phyloP scores from a whole-genome alignment of 2,329 filamentous ascomycete genomes.

The Colletotrichum costaricense region DNA sequence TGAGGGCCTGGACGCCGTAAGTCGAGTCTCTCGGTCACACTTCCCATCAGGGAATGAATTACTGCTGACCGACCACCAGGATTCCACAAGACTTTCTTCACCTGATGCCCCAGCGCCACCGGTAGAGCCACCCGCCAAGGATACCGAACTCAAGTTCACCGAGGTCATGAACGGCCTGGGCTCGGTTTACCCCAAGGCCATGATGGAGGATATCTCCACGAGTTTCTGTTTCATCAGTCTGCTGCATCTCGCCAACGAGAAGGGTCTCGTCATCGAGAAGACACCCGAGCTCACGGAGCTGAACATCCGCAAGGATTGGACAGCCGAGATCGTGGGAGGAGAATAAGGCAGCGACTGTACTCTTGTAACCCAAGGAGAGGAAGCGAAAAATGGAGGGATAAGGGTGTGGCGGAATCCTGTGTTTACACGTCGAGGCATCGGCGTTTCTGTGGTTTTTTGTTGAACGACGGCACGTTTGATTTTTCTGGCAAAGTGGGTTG shows the following conservation, averaged over 20 bases:
- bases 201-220: slow-evolving; percentile 95
- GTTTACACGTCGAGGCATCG: neutral
- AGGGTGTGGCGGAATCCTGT: neutral
- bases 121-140: slow-evolving; percentile 49
- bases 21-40: slow-evolving; percentile 35
- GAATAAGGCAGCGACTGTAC: slow-evolving; percentile 38
- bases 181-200: slow-evolving; percentile 84
- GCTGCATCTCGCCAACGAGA: slow-evolving; percentile 91
- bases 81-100: slow-evolving; percentile 36
- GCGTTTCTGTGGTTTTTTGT: slow-evolving; percentile 13
- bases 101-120: slow-evolving; percentile 45
- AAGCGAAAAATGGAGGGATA: neutral
- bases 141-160: slow-evolving; percentile 82
- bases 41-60: neutral
- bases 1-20: slow-evolving; percentile 60
- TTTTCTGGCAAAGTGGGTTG: neutral
- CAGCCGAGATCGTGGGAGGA: slow-evolving; percentile 64
- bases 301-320: slow-evolving; percentile 71
- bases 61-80: slow-evolving; percentile 14
- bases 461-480: slow-evolving; percentile 26
- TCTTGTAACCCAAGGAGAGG: neutral
- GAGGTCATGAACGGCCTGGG: slow-evolving; percentile 91
- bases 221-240: slow-evolving; percentile 94
- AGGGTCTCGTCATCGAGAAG: slow-evolving; percentile 82
- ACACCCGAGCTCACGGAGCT: slow-evolving; percentile 68